A percentile compares a stretch with the other conserved stretches of the same genome.
Evolutionary conservation across 371 early-diverging fungal genomes (phyloP).

Genomic region (Rhizopus arrhizus): DNA sequence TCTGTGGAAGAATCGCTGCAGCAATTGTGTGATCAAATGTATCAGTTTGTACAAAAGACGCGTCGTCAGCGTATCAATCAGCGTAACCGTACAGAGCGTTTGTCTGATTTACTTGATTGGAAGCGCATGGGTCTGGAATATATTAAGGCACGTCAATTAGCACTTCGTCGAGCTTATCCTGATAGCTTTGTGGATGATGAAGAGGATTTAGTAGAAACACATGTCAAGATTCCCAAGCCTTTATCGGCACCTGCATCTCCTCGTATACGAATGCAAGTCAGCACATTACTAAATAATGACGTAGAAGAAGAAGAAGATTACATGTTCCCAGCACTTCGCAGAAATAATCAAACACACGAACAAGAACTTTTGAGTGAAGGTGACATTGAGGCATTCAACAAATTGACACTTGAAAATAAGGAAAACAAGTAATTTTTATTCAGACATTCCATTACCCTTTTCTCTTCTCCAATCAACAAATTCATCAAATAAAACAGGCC

Average conservation of each 20-base stretch:
- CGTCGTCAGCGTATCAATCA: constrained; percentile 97
- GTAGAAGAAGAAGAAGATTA: constrained; percentile 48
- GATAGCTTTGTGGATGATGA: constrained; percentile 71
- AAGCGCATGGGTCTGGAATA: constrained; percentile 97
- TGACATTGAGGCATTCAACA: constrained; percentile 50
- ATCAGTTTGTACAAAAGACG: constrained; percentile 89
- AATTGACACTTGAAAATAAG: constrained; percentile 34
- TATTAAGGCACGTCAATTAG: constrained; percentile 92
- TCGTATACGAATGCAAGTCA: constrained; percentile 43
- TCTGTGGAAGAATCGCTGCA: constrained; percentile 92
- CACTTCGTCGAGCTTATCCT: constrained; percentile 91
- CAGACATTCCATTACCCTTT: background rate
- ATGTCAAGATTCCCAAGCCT: constrained; percentile 76
- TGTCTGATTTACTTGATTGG: constrained; percentile 95
- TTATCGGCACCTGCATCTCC: constrained; percentile 81
- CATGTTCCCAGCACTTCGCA: constrained; percentile 34
- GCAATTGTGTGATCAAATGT: constrained; percentile 87
- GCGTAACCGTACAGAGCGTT: constrained; percentile 94
- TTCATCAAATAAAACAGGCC: constrained; percentile 71
- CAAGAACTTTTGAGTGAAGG: constrained; percentile 54
- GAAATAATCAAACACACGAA: constrained; percentile 30
- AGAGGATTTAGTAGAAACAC: constrained; percentile 42
- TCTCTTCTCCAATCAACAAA: constrained; percentile 65
- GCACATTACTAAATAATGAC: constrained; percentile 28
- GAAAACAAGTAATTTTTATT: background rate